Percentiles rank a stretch among this genome's conserved stretches.
These are phyloP conservation scores for Vitis hybrid DNA, from an alignment of 177 flowering plant species.

Conservation along the genomic window DNA sequence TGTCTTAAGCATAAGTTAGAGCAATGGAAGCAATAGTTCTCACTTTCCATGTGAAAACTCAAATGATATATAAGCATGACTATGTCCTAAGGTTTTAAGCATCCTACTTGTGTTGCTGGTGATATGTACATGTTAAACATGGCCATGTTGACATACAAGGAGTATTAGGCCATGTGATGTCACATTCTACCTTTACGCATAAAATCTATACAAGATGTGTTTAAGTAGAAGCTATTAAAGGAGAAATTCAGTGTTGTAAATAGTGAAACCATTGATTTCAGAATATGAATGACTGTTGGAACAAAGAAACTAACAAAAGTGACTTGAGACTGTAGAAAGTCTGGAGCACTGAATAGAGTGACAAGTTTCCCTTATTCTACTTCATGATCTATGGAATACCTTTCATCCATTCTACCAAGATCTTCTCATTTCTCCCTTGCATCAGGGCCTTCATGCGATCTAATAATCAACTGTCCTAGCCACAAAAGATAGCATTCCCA, in stretches of 20 bases:
- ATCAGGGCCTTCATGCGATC: conserved; percentile 35
- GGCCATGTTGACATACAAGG: too few relatives aligned
- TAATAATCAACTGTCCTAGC: conserved; percentile 22
- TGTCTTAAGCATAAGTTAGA: too few relatives aligned
- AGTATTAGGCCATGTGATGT: too few relatives aligned
- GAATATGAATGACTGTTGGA: not conserved
- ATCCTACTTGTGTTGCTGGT: too few relatives aligned
- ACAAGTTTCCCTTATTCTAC: conserved; percentile 25
- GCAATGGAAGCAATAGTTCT: too few relatives aligned
- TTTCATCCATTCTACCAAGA: conserved; percentile 16
- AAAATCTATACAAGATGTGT: too few relatives aligned
- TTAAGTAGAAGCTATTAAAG: not conserved
- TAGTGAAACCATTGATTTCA: not conserved
- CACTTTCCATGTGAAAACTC: too few relatives aligned
- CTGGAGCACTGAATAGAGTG: conserved; percentile 36
- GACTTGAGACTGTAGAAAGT: conserved; percentile 20
- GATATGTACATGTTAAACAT: too few relatives aligned
- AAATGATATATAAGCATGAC: too few relatives aligned
- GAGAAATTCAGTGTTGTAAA: not conserved
- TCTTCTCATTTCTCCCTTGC: conserved; percentile 15
- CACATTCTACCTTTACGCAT: too few relatives aligned
- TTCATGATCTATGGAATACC: conserved; percentile 28
- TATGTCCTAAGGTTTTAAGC: too few relatives aligned
- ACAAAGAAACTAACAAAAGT: not conserved
- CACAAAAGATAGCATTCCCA: not conserved